A percentile compares a stretch with the other conserved stretches of the same genome.
Conservation (phyloP, 352 stramenopile genomes). For the Phytophthora pini region DNA sequence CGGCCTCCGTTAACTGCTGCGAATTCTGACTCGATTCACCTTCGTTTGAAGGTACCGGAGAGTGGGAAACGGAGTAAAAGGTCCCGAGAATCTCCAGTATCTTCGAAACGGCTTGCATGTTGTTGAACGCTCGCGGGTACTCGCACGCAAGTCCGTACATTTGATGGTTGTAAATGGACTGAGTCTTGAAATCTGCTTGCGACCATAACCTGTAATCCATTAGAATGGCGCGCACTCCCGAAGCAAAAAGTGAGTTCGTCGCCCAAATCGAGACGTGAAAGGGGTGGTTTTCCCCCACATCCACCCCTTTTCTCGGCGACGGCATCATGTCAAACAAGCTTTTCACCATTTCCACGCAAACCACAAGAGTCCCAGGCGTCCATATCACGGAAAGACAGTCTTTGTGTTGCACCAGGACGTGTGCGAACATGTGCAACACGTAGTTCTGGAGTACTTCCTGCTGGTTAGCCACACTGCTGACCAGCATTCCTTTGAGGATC, state of each 20-base stretch:
- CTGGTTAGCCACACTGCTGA: conserved; percentile 60
- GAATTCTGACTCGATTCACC: conserved; percentile 43
- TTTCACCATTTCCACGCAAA: conserved; percentile 71
- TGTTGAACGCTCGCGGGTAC: conserved; percentile 70
- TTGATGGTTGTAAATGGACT: conserved; percentile 86
- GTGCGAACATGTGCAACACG: conserved; percentile 66
- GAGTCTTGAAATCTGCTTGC: conserved; percentile 68
- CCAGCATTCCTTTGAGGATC: conserved; percentile 72
- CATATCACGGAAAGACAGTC: conserved; percentile 49
- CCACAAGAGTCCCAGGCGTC: conserved; percentile 70
- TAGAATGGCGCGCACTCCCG: conserved; percentile 65
- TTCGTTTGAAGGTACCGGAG: conserved; percentile 11
- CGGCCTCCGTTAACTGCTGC: conserved; percentile 45
- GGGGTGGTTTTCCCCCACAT: conserved; percentile 55
- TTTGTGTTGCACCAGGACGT: conserved; percentile 64
- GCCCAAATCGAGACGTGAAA: conserved; percentile 72
- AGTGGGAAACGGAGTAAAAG: conserved; percentile 51
- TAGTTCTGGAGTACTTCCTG: conserved; percentile 67
- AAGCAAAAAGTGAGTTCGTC: conserved; percentile 80
- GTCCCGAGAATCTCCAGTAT: conserved; percentile 67
- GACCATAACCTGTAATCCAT: conserved; percentile 79
- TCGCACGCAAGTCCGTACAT: conserved; percentile 76
- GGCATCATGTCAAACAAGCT: conserved; percentile 65
- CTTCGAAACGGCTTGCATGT: conserved; percentile 64
- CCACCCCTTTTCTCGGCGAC: conserved; percentile 21